Evolutionary conservation across 1,284 basidiomycete genomes (phyloP), one percentile per base, ranked within the genome.

Genomic region (Naganishia albida): DNA sequence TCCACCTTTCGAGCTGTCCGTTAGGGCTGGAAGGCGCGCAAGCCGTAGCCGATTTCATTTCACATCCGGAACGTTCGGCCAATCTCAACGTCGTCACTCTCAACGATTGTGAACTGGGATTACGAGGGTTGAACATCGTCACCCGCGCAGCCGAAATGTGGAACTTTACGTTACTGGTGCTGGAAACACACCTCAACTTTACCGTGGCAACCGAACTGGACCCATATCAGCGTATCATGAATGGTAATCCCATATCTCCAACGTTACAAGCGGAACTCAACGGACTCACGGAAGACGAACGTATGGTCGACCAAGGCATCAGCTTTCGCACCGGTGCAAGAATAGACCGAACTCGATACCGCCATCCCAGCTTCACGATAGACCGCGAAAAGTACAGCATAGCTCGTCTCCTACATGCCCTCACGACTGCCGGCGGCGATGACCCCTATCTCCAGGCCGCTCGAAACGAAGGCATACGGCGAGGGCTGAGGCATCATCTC

Each of bases 151-250:
- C 57, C 46, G 57, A 60, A 23, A 60, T 60, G 38, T 60, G 57
- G 57, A 60, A 60, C 8, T 60, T 60, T 26, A 60, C 57, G 34
- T 20, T 60, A 46, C 43, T 60, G 20, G 34, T 60, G 34, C 26
- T 60, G 57, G 57, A 60, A 16, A 60, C 57, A 13, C 57, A 60
- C 15, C 57, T 60, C 25, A 60, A 60, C 23, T 60, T 60, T 40
- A 60, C 46, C 20, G 39, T 60, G 3, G 44, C 57, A 15, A 60
- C 46, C 23, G 57, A 60, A 10, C 20, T 50, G n/a, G 57, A 60
- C 26, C 57, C 57, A 15, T 60, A 60, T 60, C 57, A 60, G 18
- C 57, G 57, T 15, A 60, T 60, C 46, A 50, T 60, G 20, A 46
- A n/a, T 38, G 57, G 57, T 6, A 30, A 48, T 6, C 20, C n/a